Evolutionary conservation across 306 rosid species (phyloP).

Genomic region (Rosa multiflora): DNA sequence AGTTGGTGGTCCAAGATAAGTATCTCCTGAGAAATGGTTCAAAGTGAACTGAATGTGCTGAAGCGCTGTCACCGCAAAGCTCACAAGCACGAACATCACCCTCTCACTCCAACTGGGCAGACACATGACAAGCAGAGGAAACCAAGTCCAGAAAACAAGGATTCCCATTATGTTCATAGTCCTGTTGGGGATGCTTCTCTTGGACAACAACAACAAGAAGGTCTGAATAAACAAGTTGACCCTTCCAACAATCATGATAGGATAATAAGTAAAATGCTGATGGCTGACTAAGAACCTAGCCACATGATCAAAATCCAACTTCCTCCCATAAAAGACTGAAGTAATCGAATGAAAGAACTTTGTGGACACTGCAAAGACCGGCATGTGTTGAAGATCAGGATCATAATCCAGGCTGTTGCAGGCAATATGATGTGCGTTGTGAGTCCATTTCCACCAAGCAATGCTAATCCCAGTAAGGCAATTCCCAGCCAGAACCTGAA

Average conservation of each 20-base stretch:
- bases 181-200: conserved; percentile 55
- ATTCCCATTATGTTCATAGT: conserved; percentile 58
- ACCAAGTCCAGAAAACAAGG: conserved; percentile 81
- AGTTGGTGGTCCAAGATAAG: conserved; percentile 58
- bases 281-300: conserved; percentile 68
- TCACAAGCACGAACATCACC: conserved; percentile 55
- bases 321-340: conserved; percentile 69
- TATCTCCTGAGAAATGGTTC: conserved; percentile 69
- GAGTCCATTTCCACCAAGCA: conserved; percentile 99
- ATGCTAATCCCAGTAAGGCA: conserved; percentile 86
- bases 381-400: conserved; percentile 89
- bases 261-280: conserved; percentile 80
- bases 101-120: conserved; percentile 79
- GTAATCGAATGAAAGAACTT: conserved; percentile 49
- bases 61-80: conserved; percentile 56
- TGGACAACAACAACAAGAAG: conserved; percentile 47
- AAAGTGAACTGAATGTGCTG: conserved; percentile 72
- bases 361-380: conserved; percentile 71
- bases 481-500: conserved; percentile 73
- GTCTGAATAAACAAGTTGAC: conserved; percentile 71
- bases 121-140: conserved; percentile 60
- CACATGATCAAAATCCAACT: conserved; percentile 55
- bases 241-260: conserved; percentile 64
- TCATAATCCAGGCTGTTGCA: conserved; percentile 84
- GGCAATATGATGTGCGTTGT: conserved; percentile 84